A percentile compares a stretch with the other conserved stretches of the same genome.
phyloP scores from a whole-genome alignment of 2,329 filamentous ascomycete species.

The Colletotrichum limetticola region DNA sequence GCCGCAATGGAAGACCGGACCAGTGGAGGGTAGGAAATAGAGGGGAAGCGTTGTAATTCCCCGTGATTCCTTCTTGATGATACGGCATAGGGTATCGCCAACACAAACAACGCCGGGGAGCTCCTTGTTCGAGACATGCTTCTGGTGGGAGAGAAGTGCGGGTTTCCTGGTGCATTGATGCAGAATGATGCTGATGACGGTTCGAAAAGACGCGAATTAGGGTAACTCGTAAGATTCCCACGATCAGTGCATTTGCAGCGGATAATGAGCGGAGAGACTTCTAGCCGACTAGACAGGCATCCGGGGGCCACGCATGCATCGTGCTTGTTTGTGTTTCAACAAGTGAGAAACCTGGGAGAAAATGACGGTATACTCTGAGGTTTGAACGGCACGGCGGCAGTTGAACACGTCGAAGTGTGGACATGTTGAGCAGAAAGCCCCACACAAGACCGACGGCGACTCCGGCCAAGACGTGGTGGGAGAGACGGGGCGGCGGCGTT shows the following conservation, averaged over 20 bases:
- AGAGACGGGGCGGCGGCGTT: conserved; percentile 29
- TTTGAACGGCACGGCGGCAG: conserved; percentile 25
- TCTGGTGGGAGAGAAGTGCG: background rate
- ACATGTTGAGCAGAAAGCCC: conserved; percentile 16
- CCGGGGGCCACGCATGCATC: conserved; percentile 5
- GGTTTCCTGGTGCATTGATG: background rate
- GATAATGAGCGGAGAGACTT: conserved; percentile 15
- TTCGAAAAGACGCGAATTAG: background rate
- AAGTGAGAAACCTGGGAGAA: background rate
- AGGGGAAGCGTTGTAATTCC: conserved; percentile 10
- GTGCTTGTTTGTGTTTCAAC: background rate
- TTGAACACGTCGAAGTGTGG: conserved; percentile 23
- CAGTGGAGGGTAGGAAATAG: background rate
- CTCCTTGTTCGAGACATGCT: background rate
- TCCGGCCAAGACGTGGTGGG: conserved; percentile 30
- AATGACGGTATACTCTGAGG: background rate
- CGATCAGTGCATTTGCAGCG: conserved; percentile 8
- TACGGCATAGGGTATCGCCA: conserved; percentile 17
- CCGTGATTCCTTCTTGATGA: background rate
- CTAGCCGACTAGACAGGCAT: conserved; percentile 22
- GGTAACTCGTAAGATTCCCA: conserved; percentile 19
- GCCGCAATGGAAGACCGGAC: conserved; percentile 8
- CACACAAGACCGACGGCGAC: conserved; percentile 34
- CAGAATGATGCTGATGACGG: conserved; percentile 10
- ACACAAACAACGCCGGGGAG: background rate